Evolutionary conservation across 2,329 filamentous ascomycete species (phyloP).

Genomic region (Rugonectria rugulosa): DNA sequence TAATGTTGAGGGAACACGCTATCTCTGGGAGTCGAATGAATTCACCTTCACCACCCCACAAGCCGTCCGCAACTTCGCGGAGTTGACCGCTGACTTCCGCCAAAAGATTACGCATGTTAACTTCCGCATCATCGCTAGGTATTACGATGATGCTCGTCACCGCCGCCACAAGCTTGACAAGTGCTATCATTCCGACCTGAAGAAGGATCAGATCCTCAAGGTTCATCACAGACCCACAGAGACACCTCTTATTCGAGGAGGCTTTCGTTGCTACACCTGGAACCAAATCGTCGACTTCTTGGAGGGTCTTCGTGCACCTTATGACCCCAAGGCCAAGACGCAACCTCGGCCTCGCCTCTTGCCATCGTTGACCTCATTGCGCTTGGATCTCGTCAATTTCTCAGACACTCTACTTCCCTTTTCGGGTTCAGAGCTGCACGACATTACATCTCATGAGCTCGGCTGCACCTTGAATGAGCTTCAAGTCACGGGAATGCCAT

Average conservation of each 20-base stretch:
- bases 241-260: conserved; percentile 55
- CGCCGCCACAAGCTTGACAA: conserved; percentile 51
- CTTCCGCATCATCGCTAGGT: conserved; percentile 62
- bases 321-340: conserved; percentile 51
- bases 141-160: conserved; percentile 59
- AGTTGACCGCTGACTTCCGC: conserved; percentile 53
- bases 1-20: conserved; percentile 55
- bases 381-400: conserved; percentile 65
- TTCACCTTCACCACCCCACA: conserved; percentile 64
- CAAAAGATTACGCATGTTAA: conserved; percentile 54
- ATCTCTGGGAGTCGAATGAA: conserved; percentile 60
- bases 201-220: conserved; percentile 50
- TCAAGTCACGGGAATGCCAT: conserved; percentile 59
- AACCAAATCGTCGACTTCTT: conserved; percentile 62
- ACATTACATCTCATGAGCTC: conserved; percentile 61
- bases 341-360: conserved; percentile 52
- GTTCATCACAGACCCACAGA: conserved; percentile 54
- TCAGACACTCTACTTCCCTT: conserved; percentile 54
- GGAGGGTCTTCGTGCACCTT: conserved; percentile 58
- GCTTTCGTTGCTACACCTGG: conserved; percentile 64
- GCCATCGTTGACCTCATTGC: conserved; percentile 55
- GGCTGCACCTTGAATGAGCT: conserved; percentile 62
- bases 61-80: conserved; percentile 57
- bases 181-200: conserved; percentile 53
- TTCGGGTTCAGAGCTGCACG: conserved; percentile 57